These are phyloP conservation scores for Stygiomarasmius scandens DNA, from an alignment of 1,284 basidiomycete genomes.

Conservation along the genomic window DNA sequence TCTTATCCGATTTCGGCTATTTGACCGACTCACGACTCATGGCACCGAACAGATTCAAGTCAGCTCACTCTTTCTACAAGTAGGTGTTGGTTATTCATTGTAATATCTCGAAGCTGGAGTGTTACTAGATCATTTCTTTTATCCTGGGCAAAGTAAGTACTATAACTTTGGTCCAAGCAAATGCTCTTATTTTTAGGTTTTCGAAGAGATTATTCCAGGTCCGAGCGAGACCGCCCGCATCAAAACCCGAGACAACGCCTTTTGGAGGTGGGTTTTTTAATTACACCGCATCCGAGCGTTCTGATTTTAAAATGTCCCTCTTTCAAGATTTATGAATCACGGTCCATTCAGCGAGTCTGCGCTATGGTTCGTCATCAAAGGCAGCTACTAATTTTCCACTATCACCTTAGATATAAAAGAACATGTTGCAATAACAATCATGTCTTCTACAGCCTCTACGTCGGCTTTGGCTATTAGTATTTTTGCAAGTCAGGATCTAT, in stretches of 20 bases:
- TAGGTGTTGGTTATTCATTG: conserved; percentile 17
- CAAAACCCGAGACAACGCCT: conserved; percentile 40
- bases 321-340: conserved; percentile 45
- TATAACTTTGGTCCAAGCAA: neutral
- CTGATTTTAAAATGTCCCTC: too few relatives aligned
- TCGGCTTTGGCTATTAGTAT: conserved; percentile 53
- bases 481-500: conserved; percentile 56
- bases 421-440: conserved; percentile 61
- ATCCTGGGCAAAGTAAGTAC: conserved; percentile 33
- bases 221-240: conserved; percentile 35
- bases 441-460: conserved; percentile 52
- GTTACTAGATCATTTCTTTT: conserved; percentile 41
- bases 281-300: too few relatives aligned
- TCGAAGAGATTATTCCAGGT: conserved; percentile 53
- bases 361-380: too few relatives aligned
- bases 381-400: conserved; percentile 11
- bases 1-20: too few relatives aligned
- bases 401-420: conserved; percentile 55
- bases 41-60: conserved; percentile 33
- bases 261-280: conserved; percentile 47
- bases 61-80: conserved; percentile 57
- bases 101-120: conserved; percentile 13
- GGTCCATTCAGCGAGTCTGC: conserved; percentile 53
- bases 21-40: too few relatives aligned
- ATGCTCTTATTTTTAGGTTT: conserved; percentile 18